Conservation (phyloP, 495 filamentous ascomycete genomes). For the Neurospora discreta region DNA sequence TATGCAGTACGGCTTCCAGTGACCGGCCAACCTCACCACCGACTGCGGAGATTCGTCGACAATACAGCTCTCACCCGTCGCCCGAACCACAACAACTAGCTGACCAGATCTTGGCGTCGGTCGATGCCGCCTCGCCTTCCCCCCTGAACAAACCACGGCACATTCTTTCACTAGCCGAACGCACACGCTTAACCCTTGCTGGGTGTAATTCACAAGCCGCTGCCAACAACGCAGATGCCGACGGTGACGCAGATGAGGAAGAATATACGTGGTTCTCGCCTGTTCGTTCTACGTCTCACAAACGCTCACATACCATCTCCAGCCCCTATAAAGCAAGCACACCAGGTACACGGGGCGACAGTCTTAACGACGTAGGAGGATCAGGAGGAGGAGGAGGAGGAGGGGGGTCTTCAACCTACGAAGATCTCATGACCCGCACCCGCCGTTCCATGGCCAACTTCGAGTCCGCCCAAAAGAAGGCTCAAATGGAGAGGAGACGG, state of each 20-base stretch:
- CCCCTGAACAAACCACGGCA: slow-evolving; percentile 42
- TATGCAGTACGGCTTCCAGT: neutral
- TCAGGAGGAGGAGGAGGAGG: neutral
- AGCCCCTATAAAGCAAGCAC: neutral
- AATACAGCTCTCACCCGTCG: slow-evolving; percentile 8
- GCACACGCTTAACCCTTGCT: slow-evolving; percentile 39
- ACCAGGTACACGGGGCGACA: neutral
- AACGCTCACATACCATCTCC: slow-evolving; percentile 16
- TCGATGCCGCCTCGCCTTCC: slow-evolving; percentile 38
- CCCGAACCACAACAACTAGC: slow-evolving; percentile 38
- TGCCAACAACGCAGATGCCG: slow-evolving; percentile 6
- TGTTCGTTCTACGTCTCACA: slow-evolving; percentile 10
- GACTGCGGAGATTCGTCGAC: neutral
- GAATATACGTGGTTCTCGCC: neutral
- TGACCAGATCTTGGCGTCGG: slow-evolving; percentile 45
- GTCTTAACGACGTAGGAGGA: neutral
- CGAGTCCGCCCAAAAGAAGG: slow-evolving; percentile 38
- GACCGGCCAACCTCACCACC: neutral
- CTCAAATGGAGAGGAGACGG: slow-evolving; percentile 46
- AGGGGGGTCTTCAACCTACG: slow-evolving; percentile 12
- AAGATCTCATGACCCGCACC: slow-evolving; percentile 60
- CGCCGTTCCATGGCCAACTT: slow-evolving; percentile 68
- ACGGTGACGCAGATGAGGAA: slow-evolving; percentile 20
- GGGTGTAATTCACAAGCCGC: slow-evolving; percentile 26
- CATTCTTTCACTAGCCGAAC: slow-evolving; percentile 42